phyloP scores from a whole-genome alignment of 2,329 filamentous ascomycete genomes.

The Helicocarpus griseus region DNA sequence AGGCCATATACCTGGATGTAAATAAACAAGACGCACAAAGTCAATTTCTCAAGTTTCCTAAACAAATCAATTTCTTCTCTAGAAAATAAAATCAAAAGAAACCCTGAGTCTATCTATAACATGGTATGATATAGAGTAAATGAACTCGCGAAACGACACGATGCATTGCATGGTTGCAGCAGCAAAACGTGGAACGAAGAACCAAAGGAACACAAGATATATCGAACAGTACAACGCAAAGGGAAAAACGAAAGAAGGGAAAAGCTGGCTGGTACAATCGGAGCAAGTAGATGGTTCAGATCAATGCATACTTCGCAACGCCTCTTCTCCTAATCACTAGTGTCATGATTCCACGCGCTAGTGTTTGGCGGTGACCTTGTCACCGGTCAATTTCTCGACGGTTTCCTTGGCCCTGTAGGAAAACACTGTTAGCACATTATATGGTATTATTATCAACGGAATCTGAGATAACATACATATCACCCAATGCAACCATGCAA shows the following conservation, averaged over 20 bases:
- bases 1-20: no score
- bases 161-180: not conserved
- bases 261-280: no score
- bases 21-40: no score
- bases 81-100: not conserved
- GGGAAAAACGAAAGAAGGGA: no score
- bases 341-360: conserved; percentile 42
- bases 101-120: not conserved
- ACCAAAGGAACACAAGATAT: no score
- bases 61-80: no score
- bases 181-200: not conserved
- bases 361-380: conserved; percentile 55
- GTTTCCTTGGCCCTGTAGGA: conserved; percentile 51
- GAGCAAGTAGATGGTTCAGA: no score
- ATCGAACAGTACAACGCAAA: no score
- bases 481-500: conserved; percentile 98
- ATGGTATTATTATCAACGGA: no score
- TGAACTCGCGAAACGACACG: not conserved
- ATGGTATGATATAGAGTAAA: not conserved
- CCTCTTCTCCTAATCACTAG: no score
- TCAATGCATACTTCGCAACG: no score
- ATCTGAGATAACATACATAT: conserved; percentile 79
- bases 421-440: conserved; percentile 22
- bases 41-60: no score
- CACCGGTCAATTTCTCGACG: conserved; percentile 56